Percentiles rank a stretch among this genome's conserved stretches.
These are phyloP conservation scores for Kodamaea derodonti DNA, from an alignment of 1,139 yeast genomes.

Conservation along the genomic window DNA sequence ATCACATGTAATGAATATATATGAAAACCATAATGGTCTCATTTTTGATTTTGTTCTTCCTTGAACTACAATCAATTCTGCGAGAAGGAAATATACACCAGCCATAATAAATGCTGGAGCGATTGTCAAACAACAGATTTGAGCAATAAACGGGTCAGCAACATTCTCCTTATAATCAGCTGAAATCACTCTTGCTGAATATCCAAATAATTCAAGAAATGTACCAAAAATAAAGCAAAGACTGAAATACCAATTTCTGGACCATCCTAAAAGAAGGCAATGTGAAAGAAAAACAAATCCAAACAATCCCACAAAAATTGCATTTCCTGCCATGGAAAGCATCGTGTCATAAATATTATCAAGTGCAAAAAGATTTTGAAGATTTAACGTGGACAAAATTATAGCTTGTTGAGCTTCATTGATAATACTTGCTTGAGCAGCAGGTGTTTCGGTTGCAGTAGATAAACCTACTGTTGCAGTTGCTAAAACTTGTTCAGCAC, in stretches of 20 bases:
- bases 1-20: conserved; percentile 34
- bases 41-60: conserved; percentile 22
- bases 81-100: conserved; percentile 67
- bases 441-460: conserved; percentile 13
- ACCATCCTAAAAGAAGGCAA: conserved; percentile 4
- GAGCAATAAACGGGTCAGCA: conserved; percentile 25
- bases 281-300: conserved; percentile 16
- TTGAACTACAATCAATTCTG: conserved; percentile 26
- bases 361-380: conserved; percentile 23
- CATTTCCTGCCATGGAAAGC: conserved; percentile 4
- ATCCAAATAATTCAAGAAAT: conserved; percentile 22
- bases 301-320: conserved; percentile 22
- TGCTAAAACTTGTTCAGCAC: conserved; percentile 29
- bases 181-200: conserved; percentile 16
- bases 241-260: conserved; percentile 16
- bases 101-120: conserved; percentile 72
- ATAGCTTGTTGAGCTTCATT: conserved; percentile 19
- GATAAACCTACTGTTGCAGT: conserved; percentile 29
- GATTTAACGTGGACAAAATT: conserved; percentile 27
- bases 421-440: conserved; percentile 12
- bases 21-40: conserved; percentile 33
- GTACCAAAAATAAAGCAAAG: conserved; percentile 16
- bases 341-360: conserved; percentile 18
- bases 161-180: conserved; percentile 17
- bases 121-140: conserved; percentile 32